These are phyloP conservation scores for Sanghuangporus baumii DNA, from an alignment of 1,284 basidiomycete genomes.

Conservation along the genomic window DNA sequence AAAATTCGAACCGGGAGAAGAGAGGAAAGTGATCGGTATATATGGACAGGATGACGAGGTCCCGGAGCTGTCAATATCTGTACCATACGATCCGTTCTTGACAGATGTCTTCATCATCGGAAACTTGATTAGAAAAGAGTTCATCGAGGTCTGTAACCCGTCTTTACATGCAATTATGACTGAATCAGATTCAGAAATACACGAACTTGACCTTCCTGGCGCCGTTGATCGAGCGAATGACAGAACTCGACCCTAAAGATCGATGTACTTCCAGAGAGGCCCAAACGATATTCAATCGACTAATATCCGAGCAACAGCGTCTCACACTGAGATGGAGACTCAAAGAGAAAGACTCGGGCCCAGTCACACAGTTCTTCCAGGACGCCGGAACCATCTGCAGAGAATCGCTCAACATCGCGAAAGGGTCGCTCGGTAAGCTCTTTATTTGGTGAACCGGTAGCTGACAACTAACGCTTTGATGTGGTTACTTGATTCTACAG, in stretches of 20 bases:
- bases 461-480: too few species aligned
- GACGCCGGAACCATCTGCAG: background rate
- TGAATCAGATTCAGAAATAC: conserved; percentile 18
- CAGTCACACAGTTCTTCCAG: background rate
- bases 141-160: background rate
- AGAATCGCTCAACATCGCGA: background rate
- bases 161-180: background rate
- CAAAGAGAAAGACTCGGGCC: background rate
- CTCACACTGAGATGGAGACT: conserved; percentile 11
- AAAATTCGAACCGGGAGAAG: conserved; percentile 5
- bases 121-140: background rate
- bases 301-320: background rate
- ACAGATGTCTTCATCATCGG: conserved; percentile 10
- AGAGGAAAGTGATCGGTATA: background rate
- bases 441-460: background rate
- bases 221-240: conserved; percentile 23
- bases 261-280: conserved; percentile 21
- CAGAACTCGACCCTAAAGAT: conserved; percentile 9
- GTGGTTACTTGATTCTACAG: too few species aligned
- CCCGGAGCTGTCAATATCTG: background rate
- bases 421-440: background rate
- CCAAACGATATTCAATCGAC: background rate
- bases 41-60: background rate
- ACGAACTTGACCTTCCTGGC: conserved; percentile 21
- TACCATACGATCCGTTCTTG: conserved; percentile 1